These are phyloP conservation scores for Coprinopsis marcescibilis DNA, from an alignment of 768 basidiomycete species.

Conservation along the genomic window DNA sequence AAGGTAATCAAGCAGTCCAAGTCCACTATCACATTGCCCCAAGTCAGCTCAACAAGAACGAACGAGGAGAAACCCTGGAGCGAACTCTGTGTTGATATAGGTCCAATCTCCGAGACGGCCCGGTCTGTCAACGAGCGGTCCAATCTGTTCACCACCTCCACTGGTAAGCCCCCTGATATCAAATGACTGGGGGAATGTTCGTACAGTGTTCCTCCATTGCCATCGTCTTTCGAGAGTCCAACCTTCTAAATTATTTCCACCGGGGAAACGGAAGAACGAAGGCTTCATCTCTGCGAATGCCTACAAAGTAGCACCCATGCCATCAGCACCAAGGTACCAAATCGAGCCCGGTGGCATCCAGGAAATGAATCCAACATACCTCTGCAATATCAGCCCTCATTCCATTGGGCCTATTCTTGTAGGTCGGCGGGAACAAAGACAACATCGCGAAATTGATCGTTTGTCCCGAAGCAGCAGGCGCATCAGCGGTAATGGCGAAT, in stretches of 20 bases:
- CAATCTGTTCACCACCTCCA: conserved; percentile 25
- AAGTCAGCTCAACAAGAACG: not conserved
- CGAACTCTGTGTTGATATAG: conserved; percentile 56
- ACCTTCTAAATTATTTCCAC: conserved; percentile 67
- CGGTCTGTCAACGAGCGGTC: conserved; percentile 44
- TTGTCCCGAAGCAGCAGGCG: conserved; percentile 31
- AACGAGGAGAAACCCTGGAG: not conserved
- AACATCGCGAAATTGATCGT: conserved; percentile 55
- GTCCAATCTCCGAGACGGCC: conserved; percentile 57
- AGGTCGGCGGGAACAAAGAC: conserved; percentile 65
- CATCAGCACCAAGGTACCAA: no score
- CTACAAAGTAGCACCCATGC: no score
- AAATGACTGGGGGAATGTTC: not conserved
- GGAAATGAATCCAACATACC: conserved; percentile 24
- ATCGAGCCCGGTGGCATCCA: not conserved
- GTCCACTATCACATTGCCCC: conserved; percentile 30
- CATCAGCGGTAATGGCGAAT: conserved; percentile 50
- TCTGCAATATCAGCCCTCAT: conserved; percentile 56
- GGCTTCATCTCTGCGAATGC: conserved; percentile 42
- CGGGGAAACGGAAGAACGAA: conserved; percentile 61
- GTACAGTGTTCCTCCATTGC: conserved; percentile 63
- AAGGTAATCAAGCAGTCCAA: conserved; percentile 55
- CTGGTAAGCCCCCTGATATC: not conserved
- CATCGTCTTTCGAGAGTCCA: conserved; percentile 48
- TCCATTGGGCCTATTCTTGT: conserved; percentile 53